Evolutionary conservation across 1,284 basidiomycete genomes (phyloP).

Genomic region (Vanrija humicola): DNA sequence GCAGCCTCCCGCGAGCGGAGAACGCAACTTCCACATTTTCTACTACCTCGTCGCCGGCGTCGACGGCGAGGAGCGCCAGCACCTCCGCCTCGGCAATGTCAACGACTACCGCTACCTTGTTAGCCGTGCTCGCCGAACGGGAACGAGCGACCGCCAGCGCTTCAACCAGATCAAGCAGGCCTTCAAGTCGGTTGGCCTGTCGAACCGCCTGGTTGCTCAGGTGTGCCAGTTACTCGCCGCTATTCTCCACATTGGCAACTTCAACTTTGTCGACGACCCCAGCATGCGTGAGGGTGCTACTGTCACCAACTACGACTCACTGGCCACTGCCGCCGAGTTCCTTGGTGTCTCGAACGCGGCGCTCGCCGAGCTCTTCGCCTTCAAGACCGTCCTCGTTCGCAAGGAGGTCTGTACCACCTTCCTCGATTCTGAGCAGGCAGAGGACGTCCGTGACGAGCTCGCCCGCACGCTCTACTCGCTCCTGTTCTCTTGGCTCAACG

Average conservation of each 20-base stretch:
- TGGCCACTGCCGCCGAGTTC: slow-evolving; percentile 82
- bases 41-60: slow-evolving; percentile 92
- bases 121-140: slow-evolving; percentile 54
- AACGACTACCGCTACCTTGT: slow-evolving; percentile 76
- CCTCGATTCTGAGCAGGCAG: slow-evolving; percentile 87
- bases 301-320: slow-evolving; percentile 72
- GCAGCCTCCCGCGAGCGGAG: slow-evolving; percentile 64
- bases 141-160: slow-evolving; percentile 61
- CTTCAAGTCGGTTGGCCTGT: slow-evolving; percentile 86
- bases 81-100: slow-evolving; percentile 72
- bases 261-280: slow-evolving; percentile 85
- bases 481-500: slow-evolving; percentile 94
- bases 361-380: slow-evolving; percentile 80
- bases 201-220: slow-evolving; percentile 87
- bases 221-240: slow-evolving; percentile 91
- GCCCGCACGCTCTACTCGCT: slow-evolving; percentile 90
- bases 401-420: slow-evolving; percentile 95
- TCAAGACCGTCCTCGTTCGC: slow-evolving; percentile 86
- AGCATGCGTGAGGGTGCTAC: slow-evolving; percentile 79
- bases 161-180: slow-evolving; percentile 92
- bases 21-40: slow-evolving; percentile 95
- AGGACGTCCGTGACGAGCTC: slow-evolving; percentile 87
- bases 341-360: slow-evolving; percentile 73
- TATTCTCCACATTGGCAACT: slow-evolving; percentile 91
- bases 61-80: slow-evolving; percentile 75